Conservation (phyloP, 2,329 filamentous ascomycete genomes). For the Aureobasidium pullulans region DNA sequence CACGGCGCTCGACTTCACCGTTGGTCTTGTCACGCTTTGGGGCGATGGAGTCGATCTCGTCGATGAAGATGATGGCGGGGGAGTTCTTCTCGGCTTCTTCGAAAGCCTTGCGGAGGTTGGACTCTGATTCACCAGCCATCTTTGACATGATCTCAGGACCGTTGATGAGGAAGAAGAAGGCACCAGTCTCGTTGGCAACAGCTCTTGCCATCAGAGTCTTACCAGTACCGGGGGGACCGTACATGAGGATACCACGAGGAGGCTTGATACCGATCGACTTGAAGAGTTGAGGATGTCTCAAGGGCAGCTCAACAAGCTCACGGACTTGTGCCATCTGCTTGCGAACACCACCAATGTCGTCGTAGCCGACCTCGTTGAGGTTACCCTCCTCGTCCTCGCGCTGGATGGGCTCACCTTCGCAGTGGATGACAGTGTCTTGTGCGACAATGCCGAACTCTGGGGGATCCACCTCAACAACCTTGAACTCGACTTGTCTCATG, state of each 20-base stretch:
- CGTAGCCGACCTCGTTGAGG: slow-evolving; percentile 97
- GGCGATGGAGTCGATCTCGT: slow-evolving; percentile 98
- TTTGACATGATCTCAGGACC: slow-evolving; percentile 99
- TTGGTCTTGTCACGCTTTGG: slow-evolving; percentile 99
- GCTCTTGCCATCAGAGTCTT: slow-evolving; percentile 99
- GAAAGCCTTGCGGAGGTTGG: slow-evolving; percentile 96
- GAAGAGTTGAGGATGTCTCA: slow-evolving; percentile 97
- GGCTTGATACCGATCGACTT: slow-evolving; percentile 99
- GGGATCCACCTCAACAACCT: slow-evolving; percentile 97
- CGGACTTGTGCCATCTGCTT: slow-evolving; percentile 99
- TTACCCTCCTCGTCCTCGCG: slow-evolving; percentile 99
- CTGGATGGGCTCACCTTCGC: slow-evolving; percentile 93
- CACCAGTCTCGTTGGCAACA: slow-evolving; percentile 96
- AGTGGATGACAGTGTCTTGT: slow-evolving; percentile 98
- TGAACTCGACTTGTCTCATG: slow-evolving; percentile 99
- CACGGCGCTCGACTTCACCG: slow-evolving; percentile 95
- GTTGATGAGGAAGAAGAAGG: slow-evolving; percentile 99
- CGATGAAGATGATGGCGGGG: slow-evolving; percentile 98
- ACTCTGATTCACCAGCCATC: slow-evolving; percentile 99
- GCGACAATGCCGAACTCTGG: slow-evolving; percentile 98
- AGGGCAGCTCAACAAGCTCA: slow-evolving; percentile 93
- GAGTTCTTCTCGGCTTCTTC: slow-evolving; percentile 99
- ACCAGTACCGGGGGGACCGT: slow-evolving; percentile 93
- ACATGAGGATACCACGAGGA: slow-evolving; percentile 91
- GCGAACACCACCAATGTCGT: slow-evolving; percentile 97